Conservation (phyloP, 768 basidiomycete genomes). For the Dictyophora rubrovolvata region DNA sequence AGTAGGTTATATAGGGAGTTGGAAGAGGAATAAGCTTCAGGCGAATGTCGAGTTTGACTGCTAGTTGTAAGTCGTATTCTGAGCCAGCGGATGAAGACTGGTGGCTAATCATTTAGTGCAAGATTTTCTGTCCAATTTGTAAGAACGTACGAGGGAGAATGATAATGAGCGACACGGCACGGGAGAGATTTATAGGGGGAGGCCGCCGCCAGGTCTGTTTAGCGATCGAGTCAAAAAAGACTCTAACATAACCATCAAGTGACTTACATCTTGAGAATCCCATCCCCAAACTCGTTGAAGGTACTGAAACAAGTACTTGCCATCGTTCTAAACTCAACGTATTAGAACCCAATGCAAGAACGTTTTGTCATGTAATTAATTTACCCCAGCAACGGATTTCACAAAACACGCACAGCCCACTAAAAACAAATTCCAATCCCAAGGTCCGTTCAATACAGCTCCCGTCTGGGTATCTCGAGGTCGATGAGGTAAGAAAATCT, state of each 20-base stretch:
- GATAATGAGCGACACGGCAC: conserved; percentile 45
- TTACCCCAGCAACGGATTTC: not conserved
- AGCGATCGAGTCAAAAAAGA: no score
- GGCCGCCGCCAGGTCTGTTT: no score
- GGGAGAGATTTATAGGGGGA: conserved; percentile 39
- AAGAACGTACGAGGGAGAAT: conserved; percentile 48
- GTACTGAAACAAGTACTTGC: conserved; percentile 46
- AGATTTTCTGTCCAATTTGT: not conserved
- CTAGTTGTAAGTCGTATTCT: conserved; percentile 29
- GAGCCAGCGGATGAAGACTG: conserved; percentile 46
- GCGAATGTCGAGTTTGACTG: conserved; percentile 11
- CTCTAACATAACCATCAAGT: not conserved
- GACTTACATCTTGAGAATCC: conserved; percentile 50
- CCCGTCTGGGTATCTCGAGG: conserved; percentile 11
- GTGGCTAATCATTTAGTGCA: not conserved
- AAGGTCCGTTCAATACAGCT: conserved; percentile 11
- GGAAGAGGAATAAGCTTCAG: conserved; percentile 11
- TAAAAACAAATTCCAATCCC: conserved; percentile 59
- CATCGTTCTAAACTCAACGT: conserved; percentile 11
- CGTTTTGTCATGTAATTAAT: not conserved
- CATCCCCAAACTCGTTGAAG: conserved; percentile 51
- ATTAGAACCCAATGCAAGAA: conserved; percentile 41
- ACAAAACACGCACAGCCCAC: conserved; percentile 41
- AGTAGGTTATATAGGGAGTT: conserved; percentile 1
- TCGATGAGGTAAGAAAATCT: conserved; percentile 44